These are phyloP conservation scores for Aspergillus piperis DNA, from an alignment of 2,329 filamentous ascomycete genomes.

Conservation along the genomic window DNA sequence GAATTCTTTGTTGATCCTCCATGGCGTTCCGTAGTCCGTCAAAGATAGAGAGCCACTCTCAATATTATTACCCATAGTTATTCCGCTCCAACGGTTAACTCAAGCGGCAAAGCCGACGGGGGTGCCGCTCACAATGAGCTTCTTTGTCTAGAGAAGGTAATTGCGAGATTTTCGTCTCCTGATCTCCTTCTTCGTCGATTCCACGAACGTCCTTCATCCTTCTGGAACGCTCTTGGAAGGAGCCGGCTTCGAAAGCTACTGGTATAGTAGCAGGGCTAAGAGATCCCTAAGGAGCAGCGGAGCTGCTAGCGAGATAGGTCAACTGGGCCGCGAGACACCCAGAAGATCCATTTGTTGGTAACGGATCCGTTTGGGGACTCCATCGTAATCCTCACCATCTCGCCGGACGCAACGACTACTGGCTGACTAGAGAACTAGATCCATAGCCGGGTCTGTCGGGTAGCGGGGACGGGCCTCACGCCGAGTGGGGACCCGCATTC, in stretches of 20 bases:
- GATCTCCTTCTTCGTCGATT: slow-evolving; percentile 13
- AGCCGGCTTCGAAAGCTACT: slow-evolving; percentile 16
- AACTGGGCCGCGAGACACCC: neutral
- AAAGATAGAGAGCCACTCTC: neutral
- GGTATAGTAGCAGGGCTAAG: slow-evolving; percentile 2
- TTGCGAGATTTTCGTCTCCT: slow-evolving; percentile 10
- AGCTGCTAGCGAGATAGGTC: neutral
- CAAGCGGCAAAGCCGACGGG: neutral
- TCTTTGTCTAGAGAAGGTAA: neutral
- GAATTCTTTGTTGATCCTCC: slow-evolving; percentile 21
- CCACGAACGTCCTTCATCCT: slow-evolving; percentile 21
- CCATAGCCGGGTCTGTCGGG: slow-evolving; percentile 17
- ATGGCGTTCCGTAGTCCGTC: slow-evolving; percentile 7
- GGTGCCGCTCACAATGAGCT: slow-evolving; percentile 1
- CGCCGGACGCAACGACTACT: slow-evolving; percentile 1
- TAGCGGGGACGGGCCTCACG: slow-evolving; percentile 24
- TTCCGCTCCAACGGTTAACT: neutral
- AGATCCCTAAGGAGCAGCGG: slow-evolving; percentile 1
- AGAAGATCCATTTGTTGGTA: neutral
- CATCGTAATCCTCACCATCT: neutral
- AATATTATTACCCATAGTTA: neutral
- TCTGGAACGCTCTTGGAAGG: slow-evolving; percentile 24
- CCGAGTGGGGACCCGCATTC: slow-evolving; percentile 29
- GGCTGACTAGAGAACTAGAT: slow-evolving; percentile 4
- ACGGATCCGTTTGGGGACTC: slow-evolving; percentile 1